Evolutionary conservation across 768 basidiomycete genomes (phyloP).

Genomic region (Rhodotorula paludigena): DNA sequence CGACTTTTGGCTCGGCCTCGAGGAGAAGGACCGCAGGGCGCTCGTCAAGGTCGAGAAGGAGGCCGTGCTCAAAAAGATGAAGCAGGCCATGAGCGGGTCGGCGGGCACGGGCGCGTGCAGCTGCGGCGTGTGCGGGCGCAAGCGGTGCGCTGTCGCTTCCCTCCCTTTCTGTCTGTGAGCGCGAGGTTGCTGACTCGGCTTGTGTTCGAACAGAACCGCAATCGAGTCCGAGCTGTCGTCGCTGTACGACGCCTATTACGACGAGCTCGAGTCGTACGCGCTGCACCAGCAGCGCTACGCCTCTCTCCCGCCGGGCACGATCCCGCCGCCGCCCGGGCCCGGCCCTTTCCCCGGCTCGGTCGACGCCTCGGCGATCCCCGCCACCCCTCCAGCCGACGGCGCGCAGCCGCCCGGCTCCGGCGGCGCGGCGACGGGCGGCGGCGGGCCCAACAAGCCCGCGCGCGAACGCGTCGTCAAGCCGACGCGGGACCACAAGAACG

Average conservation of each 20-base stretch:
- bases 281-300: constrained; percentile 95
- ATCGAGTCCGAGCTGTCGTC: constrained; percentile 99
- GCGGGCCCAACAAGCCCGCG: constrained; percentile 40
- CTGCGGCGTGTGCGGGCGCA: constrained; percentile 96
- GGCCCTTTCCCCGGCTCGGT: constrained; percentile 98
- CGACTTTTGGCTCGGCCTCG: constrained; percentile 93
- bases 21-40: constrained; percentile 80
- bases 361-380: constrained; percentile 70
- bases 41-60: constrained; percentile 98
- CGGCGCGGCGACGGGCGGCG: constrained; percentile 1
- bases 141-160: constrained; percentile 65
- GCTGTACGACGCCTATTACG: constrained; percentile 99
- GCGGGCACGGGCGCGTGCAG: constrained; percentile 89
- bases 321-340: constrained; percentile 88
- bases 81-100: constrained; percentile 73
- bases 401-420: too few relatives aligned
- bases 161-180: too few relatives aligned
- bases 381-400: constrained; percentile 36
- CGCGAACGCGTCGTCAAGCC: constrained; percentile 32
- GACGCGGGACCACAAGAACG: constrained; percentile 39
- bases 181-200: neutral
- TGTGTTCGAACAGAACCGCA: constrained; percentile 60
- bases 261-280: constrained; percentile 99
- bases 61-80: constrained; percentile 96
- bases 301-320: constrained; percentile 70